phyloP scores from a whole-genome alignment of 2,329 filamentous ascomycete species.

The Penicillium sp. region DNA sequence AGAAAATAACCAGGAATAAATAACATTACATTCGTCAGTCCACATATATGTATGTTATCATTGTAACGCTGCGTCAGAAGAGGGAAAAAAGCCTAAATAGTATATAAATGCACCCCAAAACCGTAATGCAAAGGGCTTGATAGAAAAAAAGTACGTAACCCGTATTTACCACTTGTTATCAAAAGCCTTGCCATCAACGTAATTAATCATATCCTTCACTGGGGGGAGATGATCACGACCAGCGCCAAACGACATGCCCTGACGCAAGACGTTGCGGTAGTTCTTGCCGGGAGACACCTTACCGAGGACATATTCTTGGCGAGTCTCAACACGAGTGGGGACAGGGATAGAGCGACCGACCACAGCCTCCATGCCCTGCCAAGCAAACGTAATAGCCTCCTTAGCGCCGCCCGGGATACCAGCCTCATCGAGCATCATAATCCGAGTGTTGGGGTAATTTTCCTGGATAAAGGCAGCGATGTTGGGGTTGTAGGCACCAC shows the following conservation, averaged over 20 bases:
- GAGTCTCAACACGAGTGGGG: slow-evolving; percentile 55
- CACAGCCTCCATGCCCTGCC: slow-evolving; percentile 61
- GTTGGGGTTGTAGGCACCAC: slow-evolving; percentile 59
- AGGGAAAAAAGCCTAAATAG: neutral
- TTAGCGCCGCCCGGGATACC: slow-evolving; percentile 59
- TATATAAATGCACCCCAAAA: neutral
- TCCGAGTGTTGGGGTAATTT: slow-evolving; percentile 50
- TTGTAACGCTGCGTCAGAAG: neutral
- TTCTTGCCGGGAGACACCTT: slow-evolving; percentile 57
- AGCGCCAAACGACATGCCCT: slow-evolving; percentile 54
- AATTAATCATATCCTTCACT: slow-evolving; percentile 54
- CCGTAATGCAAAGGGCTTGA: neutral
- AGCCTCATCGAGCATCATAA: slow-evolving; percentile 58
- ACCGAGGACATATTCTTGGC: slow-evolving; percentile 53
- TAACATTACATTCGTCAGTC: neutral
- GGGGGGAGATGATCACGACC: slow-evolving; percentile 46
- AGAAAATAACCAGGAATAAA: neutral
- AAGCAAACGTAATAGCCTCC: slow-evolving; percentile 61
- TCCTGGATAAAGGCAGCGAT: slow-evolving; percentile 55
- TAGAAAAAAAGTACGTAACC: neutral
- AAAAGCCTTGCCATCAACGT: slow-evolving; percentile 51
- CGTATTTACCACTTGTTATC: slow-evolving; percentile 46
- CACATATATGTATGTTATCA: neutral
- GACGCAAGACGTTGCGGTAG: slow-evolving; percentile 54
- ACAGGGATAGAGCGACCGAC: slow-evolving; percentile 57